These are phyloP conservation scores for Starmera stellimalicola DNA, from an alignment of 1,139 yeast species.

Conservation along the genomic window DNA sequence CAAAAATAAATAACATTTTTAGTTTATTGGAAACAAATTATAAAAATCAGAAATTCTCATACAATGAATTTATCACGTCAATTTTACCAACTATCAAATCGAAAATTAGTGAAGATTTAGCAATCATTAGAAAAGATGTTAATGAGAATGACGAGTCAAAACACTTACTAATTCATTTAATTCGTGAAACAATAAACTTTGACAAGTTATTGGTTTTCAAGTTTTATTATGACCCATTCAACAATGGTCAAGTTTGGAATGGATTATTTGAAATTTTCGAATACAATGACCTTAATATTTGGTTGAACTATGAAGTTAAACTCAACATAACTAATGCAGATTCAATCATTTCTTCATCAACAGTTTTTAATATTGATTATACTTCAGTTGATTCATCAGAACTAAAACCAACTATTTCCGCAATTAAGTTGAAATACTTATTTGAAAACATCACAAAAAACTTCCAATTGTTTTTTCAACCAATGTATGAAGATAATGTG, in stretches of 20 bases:
- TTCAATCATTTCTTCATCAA: conserved; percentile 42
- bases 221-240: conserved; percentile 20
- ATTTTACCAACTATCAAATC: conserved; percentile 40
- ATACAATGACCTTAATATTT: conserved; percentile 37
- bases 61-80: conserved; percentile 47
- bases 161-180: conserved; percentile 22
- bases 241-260: conserved; percentile 30
- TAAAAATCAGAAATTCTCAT: conserved; percentile 19
- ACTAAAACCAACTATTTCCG: conserved; percentile 54
- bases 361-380: conserved; percentile 53
- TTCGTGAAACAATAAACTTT: conserved; percentile 24
- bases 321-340: conserved; percentile 49
- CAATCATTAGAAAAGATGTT: conserved; percentile 32
- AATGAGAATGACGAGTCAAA: conserved; percentile 46
- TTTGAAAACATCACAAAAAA: conserved; percentile 61
- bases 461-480: conserved; percentile 28
- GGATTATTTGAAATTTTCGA: conserved; percentile 52
- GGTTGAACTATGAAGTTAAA: conserved; percentile 60
- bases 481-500: conserved; percentile 34
- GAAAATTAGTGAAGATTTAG: conserved; percentile 33
- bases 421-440: conserved; percentile 51
- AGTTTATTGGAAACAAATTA: conserved; percentile 21
- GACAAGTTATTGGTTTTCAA: conserved; percentile 18
- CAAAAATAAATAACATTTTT: conserved; percentile 29
- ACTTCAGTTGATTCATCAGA: conserved; percentile 42